Evolutionary conservation across 169 alveolate genomes (phyloP).

Genomic region (Cryptosporidium sp.): DNA sequence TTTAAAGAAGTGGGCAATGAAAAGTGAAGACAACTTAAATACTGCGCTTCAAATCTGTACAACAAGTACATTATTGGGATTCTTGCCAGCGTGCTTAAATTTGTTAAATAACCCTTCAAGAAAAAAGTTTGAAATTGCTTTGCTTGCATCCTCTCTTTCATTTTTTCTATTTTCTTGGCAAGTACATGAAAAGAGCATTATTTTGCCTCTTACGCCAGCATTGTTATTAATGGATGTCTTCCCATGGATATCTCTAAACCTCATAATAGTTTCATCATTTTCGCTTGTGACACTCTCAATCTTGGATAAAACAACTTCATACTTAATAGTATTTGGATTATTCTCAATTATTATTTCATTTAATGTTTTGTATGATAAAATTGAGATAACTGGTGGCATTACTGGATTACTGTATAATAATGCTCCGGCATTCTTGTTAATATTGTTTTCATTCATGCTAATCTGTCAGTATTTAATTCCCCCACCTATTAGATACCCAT

Average conservation of each 20-base stretch:
- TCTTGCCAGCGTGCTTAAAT: constrained; percentile 65
- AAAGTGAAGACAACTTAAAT: constrained; percentile 26
- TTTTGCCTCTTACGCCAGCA: constrained; percentile 85
- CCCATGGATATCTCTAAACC: constrained; percentile 30
- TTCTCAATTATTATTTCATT: constrained; percentile 10
- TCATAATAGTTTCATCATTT: constrained; percentile 40
- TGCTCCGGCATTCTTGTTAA: neutral
- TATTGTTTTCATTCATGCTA: constrained; percentile 26
- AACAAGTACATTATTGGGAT: constrained; percentile 51
- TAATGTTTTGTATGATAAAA: neutral
- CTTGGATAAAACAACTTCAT: constrained; percentile 39
- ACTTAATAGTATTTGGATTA: constrained; percentile 6
- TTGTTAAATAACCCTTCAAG: constrained; percentile 70
- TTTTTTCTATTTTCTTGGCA: constrained; percentile 83
- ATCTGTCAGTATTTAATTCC: constrained; percentile 16
- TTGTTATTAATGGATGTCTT: constrained; percentile 76
- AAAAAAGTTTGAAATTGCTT: constrained; percentile 69
- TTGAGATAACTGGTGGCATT: neutral
- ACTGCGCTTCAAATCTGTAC: constrained; percentile 52
- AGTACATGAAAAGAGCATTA: constrained; percentile 92
- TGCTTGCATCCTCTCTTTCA: constrained; percentile 77
- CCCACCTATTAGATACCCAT: constrained; percentile 44
- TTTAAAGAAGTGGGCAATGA: constrained; percentile 63
- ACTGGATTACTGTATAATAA: neutral
- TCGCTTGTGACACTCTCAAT: constrained; percentile 47